A percentile compares a stretch with the other conserved stretches of the same genome.
These are phyloP conservation scores for Vitis amurensis DNA, from an alignment of 164 flowering plant species.

Conservation along the genomic window DNA sequence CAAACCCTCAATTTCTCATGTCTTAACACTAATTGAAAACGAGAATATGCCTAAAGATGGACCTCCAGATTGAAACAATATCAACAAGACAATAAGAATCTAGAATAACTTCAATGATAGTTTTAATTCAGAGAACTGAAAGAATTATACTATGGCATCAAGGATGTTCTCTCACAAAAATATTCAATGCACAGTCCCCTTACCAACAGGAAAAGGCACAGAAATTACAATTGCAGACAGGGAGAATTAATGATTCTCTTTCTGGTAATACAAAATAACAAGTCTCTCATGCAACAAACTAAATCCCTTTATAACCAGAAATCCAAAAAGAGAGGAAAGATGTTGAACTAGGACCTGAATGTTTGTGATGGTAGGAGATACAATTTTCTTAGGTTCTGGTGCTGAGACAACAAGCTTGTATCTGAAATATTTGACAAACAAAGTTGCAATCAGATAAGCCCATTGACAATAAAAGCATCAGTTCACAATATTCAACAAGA, in stretches of 20 bases:
- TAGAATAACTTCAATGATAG: no score
- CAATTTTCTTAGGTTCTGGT: slow-evolving; percentile 81
- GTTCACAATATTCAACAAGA: not conserved
- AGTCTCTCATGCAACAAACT: not conserved
- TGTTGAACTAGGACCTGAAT: slow-evolving; percentile 66
- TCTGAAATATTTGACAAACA: slow-evolving; percentile 48
- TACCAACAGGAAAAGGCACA: not conserved
- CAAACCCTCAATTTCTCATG: no score
- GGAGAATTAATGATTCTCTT: no score
- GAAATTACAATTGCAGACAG: no score
- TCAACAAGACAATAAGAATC: no score
- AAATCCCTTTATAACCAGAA: not conserved
- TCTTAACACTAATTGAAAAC: no score
- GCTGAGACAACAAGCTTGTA: slow-evolving; percentile 83
- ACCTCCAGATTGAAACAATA: no score
- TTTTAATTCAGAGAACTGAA: no score
- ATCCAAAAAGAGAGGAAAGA: not conserved
- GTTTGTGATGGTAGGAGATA: slow-evolving; percentile 81
- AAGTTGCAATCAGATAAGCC: slow-evolving; percentile 7
- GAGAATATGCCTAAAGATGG: no score
- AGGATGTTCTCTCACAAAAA: not conserved
- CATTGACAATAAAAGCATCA: not conserved
- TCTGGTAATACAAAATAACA: not conserved
- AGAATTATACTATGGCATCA: not conserved
- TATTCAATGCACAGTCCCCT: not conserved